These are phyloP conservation scores for Colletotrichum orchidophilum DNA, from an alignment of 2,329 filamentous ascomycete species.

Conservation along the genomic window DNA sequence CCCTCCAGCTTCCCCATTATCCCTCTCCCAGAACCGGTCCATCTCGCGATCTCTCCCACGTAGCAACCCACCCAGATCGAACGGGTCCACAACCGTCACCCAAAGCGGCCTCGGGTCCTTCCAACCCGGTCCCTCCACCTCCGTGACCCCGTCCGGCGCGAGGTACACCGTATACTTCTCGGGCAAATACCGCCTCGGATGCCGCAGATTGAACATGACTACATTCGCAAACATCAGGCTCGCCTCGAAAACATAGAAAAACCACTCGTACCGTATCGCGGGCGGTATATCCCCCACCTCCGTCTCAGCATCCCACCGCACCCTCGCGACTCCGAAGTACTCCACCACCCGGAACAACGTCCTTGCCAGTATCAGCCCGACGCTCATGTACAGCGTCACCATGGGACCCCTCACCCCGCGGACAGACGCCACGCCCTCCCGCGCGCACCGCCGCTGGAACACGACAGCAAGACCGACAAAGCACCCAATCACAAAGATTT, in stretches of 20 bases:
- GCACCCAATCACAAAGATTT: slow-evolving; percentile 59
- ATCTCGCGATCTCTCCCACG: slow-evolving; percentile 42
- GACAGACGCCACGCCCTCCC: slow-evolving; percentile 45
- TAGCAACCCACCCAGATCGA: slow-evolving; percentile 48
- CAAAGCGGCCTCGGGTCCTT: slow-evolving; percentile 56
- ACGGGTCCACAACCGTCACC: slow-evolving; percentile 52
- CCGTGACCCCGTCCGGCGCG: slow-evolving; percentile 56
- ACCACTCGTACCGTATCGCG: slow-evolving; percentile 66
- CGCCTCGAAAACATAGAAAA: slow-evolving; percentile 68
- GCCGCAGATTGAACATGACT: slow-evolving; percentile 58
- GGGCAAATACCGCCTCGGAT: slow-evolving; percentile 62
- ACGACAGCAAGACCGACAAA: slow-evolving; percentile 58
- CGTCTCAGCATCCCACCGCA: slow-evolving; percentile 50
- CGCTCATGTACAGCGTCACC: slow-evolving; percentile 60
- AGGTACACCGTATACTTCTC: slow-evolving; percentile 59
- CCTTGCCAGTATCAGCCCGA: slow-evolving; percentile 58
- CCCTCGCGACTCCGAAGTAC: slow-evolving; percentile 60
- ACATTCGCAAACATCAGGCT: slow-evolving; percentile 61
- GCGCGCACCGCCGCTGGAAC: slow-evolving; percentile 58
- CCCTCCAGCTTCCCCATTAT: neutral
- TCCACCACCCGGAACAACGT: slow-evolving; percentile 69
- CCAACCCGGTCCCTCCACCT: slow-evolving; percentile 59
- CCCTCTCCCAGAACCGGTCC: slow-evolving; percentile 48
- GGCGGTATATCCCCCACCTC: slow-evolving; percentile 50
- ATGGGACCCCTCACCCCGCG: slow-evolving; percentile 48